Base-by-base conservation (phyloP, 2,329 filamentous ascomycete species). In the Talaromyces sp. region DNA sequence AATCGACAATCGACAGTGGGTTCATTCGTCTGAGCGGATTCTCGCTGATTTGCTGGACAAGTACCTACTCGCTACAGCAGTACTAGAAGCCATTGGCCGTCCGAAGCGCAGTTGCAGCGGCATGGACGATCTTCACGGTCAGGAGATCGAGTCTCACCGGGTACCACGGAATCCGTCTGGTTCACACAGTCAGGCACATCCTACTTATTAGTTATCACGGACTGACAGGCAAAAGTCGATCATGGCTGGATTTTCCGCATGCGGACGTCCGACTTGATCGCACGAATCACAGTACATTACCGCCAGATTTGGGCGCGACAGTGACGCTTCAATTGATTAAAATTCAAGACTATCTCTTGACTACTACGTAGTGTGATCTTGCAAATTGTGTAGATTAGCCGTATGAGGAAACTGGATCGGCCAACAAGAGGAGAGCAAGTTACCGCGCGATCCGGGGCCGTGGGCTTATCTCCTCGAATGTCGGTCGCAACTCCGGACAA, bases 381-480 rank as follows among this genome's bases (percentile, higher is more conserved):
- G 27, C 27, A 31, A 31, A 31, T 31, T 7, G 27, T 31, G 27
- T 31, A 31, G 27, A 31, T 31, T 31, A 13, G 33, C 52, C 33
- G 10, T 22, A 45, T 45, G 41, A 22, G 57, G 57, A 45, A 60
- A 60, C 27, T 10, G 24, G 39, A 19, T 14, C 24, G 48, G 57
- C 57, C 57, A 60, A 60, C 24, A 13, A 19, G 9, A 22, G 7
- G 33, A 14, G 8, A 22, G 33, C 37, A 33, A 56, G n/a, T 39
- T 56, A 56, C 52, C 52, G 52, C 19, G 33, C 52, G 33, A 56
- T 56, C 52, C 52, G 52, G 52, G 52, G 31, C n/a, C 14, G 45
- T 19, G 14, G 50, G 27, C 50, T n/a, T 35, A 54, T 27, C n/a
- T 16, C n/a, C 16, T 33, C 16, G 24, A 16, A n/a, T 1, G 48